Evolutionary conservation across 257 asterid species (phyloP).

Genomic region (Petunia secreta): DNA sequence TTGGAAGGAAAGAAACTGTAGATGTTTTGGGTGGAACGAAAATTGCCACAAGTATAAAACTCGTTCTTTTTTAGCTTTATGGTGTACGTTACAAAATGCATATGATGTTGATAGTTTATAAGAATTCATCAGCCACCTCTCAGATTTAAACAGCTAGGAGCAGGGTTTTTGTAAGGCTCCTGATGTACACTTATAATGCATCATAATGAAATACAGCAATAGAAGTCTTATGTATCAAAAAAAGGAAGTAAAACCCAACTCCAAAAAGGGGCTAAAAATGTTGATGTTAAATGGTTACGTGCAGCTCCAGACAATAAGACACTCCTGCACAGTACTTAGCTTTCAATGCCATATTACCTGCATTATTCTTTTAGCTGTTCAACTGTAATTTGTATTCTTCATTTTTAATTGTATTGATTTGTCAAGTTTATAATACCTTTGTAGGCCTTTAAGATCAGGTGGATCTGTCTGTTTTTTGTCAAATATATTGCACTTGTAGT

Average conservation of each 20-base stretch:
- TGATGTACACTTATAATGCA: background rate
- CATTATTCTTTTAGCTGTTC: background rate
- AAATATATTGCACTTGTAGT: background rate
- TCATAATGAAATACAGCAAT: background rate
- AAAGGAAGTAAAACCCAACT: background rate
- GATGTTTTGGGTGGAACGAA: background rate
- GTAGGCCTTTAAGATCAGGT: background rate
- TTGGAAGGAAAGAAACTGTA: slow-evolving; percentile 3
- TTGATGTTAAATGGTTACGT: too few relatives aligned
- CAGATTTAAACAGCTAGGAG: background rate
- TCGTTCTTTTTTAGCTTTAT: too few relatives aligned
- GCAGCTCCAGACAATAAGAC: too few relatives aligned
- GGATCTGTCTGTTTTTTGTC: background rate
- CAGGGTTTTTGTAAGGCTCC: background rate
- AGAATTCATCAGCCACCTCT: background rate
- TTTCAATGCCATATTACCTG: background rate
- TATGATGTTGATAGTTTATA: background rate
- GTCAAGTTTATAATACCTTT: background rate
- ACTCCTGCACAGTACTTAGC: too few relatives aligned
- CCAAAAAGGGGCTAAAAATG: too few relatives aligned
- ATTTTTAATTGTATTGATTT: background rate
- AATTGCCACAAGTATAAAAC: background rate
- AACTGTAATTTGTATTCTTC: background rate
- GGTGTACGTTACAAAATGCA: background rate
- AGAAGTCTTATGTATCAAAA: background rate